Evolutionary conservation across 2,329 filamentous ascomycete species (phyloP).

Genomic region (Colletotrichum filicis): DNA sequence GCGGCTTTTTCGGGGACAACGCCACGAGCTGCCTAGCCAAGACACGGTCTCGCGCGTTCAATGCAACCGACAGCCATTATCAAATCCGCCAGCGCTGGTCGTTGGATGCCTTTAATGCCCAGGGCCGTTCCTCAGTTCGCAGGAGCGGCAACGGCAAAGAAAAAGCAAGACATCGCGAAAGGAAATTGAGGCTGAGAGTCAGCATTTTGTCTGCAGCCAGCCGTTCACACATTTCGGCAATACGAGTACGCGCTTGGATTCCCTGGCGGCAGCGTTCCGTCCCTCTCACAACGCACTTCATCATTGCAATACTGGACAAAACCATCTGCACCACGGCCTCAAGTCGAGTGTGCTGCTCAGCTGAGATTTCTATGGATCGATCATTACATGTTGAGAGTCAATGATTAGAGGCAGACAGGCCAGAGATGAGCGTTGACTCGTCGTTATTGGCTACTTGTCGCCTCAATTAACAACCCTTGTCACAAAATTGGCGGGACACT

Average conservation of each 20-base stretch:
- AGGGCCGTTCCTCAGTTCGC: neutral
- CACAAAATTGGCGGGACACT: neutral
- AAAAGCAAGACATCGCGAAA: neutral
- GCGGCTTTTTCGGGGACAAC: constrained; percentile 26
- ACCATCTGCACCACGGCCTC: neutral
- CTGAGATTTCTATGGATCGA: neutral
- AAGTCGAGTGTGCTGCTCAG: neutral
- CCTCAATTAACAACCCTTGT: constrained; percentile 2
- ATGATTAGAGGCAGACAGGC: neutral
- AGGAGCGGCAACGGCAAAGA: constrained; percentile 12
- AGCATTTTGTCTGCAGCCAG: neutral
- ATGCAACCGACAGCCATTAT: constrained; percentile 5
- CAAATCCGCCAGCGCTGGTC: neutral
- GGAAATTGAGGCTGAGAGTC: constrained; percentile 3
- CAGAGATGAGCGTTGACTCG: neutral
- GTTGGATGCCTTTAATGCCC: neutral
- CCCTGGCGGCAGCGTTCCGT: neutral
- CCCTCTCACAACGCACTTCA: neutral
- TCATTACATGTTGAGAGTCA: neutral
- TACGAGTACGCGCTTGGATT: constrained; percentile 20
- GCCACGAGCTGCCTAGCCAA: constrained; percentile 8
- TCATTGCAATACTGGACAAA: neutral
- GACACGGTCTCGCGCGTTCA: neutral
- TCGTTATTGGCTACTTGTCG: neutral
- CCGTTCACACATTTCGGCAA: neutral